These are phyloP conservation scores for Phytophthora idaei DNA, from an alignment of 352 stramenopile species.

Conservation along the genomic window DNA sequence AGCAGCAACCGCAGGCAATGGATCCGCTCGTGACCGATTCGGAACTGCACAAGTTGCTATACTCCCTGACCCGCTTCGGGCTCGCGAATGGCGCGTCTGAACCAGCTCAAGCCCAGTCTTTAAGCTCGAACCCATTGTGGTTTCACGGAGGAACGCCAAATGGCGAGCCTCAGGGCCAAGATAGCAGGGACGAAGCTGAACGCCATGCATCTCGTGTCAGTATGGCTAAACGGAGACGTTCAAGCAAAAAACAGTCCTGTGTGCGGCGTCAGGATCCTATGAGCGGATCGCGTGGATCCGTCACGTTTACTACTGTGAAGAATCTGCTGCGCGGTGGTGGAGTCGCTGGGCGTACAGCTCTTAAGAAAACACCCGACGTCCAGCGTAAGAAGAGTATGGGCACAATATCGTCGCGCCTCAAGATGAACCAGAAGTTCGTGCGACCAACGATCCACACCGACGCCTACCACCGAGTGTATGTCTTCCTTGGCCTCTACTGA, in stretches of 20 bases:
- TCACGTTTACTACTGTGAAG: slow-evolving; percentile 67
- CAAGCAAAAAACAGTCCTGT: slow-evolving; percentile 25
- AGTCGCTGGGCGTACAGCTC: slow-evolving; percentile 39
- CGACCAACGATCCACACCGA: slow-evolving; percentile 69
- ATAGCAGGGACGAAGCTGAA: slow-evolving; percentile 14
- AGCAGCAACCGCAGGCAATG: slow-evolving; percentile 24
- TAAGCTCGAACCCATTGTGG: slow-evolving; percentile 17
- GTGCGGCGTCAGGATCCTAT: slow-evolving; percentile 15
- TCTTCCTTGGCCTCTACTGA: slow-evolving; percentile 1
- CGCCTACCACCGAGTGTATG: slow-evolving; percentile 72
- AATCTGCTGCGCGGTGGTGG: slow-evolving; percentile 63
- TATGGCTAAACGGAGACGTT: slow-evolving; percentile 24
- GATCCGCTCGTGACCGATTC: slow-evolving; percentile 33
- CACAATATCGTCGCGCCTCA: slow-evolving; percentile 68
- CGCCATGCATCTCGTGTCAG: slow-evolving; percentile 8
- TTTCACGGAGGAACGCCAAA: slow-evolving; percentile 16
- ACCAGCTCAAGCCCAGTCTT: slow-evolving; percentile 4
- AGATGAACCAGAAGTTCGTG: slow-evolving; percentile 69
- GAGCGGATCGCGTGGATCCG: slow-evolving; percentile 43
- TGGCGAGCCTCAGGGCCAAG: slow-evolving; percentile 10
- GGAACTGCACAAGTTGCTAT: slow-evolving; percentile 71
- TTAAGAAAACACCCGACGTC: slow-evolving; percentile 35
- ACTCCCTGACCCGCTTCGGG: slow-evolving; percentile 61
- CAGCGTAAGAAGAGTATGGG: slow-evolving; percentile 62
- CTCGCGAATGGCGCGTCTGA: slow-evolving; percentile 32